Evolutionary conservation across 306 rosid genomes (phyloP), one percentile per base, ranked within the genome.

Genomic region (Castanospermum australe): DNA sequence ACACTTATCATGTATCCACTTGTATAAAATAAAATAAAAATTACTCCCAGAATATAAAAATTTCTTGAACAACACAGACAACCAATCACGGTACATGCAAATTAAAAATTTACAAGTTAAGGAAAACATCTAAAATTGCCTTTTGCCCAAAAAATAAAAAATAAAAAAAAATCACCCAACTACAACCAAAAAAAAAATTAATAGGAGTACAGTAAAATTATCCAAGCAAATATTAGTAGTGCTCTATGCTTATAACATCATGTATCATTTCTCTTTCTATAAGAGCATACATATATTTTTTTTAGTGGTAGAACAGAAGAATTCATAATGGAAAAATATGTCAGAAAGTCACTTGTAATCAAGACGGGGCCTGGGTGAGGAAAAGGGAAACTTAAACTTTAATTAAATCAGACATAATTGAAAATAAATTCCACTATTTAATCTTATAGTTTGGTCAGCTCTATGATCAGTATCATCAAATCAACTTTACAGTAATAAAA

Each of bases 401-500:
- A 55, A 76, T 14, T 60, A n/a, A 68, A 76, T 44, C 72, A 60
- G 41, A 71, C 54, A 65, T 10, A 77, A 48, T 2, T 62, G 38
- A 62, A 83, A 56, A 82, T 80, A 82, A 52, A 84, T 65, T 71
- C 73, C 73, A 55, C 57, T 75, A 76, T 60, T 45, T 71, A 68
- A 73, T 54, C 79, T 65, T 83, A 66, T 24, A 70, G 61, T 59
- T 76, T 63, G 59, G 87, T 79, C 81, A 79, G 76, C 28, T 50
- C 63, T 62, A 73, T 24, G 30, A 75, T 76, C 78, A 83, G 24
- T 75, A 82, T 75, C 71, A 80, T 61, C 77, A 71, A 57, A 87
- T 74, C 71, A 83, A 79, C 85, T 79, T 73, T 82, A 84, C 89
- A 83, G 77, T 57, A 80, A 86, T 30, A 64, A 83, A 79, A 82